Percentiles rank a stretch among this genome's conserved stretches.
These are phyloP conservation scores for Hibiscus trionum DNA, from an alignment of 345 rosid species.

Conservation along the genomic window DNA sequence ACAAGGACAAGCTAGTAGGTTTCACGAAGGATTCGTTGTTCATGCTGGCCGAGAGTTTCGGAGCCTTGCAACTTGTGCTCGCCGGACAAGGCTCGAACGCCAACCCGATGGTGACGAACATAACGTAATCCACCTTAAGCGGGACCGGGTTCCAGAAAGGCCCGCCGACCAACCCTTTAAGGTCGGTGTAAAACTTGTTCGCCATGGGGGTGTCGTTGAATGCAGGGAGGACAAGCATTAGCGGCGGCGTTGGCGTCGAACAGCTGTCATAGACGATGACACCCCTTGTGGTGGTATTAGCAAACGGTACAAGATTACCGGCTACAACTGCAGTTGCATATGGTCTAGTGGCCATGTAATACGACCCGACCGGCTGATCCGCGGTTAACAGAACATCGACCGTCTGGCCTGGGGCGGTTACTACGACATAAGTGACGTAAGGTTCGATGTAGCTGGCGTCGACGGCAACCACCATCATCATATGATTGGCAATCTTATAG, in stretches of 20 bases:
- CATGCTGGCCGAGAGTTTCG: constrained; percentile 57
- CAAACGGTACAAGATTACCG: constrained; percentile 10
- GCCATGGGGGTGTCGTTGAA: constrained; percentile 63
- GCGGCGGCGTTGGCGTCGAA: constrained; percentile 15
- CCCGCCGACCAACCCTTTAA: constrained; percentile 30
- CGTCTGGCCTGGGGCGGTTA: constrained; percentile 70
- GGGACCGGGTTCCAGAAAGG: constrained; percentile 71
- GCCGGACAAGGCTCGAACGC: constrained; percentile 37
- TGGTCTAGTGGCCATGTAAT: constrained; percentile 71
- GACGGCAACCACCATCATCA: constrained; percentile 56
- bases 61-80: constrained; percentile 44
- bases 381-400: constrained; percentile 48
- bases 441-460: constrained; percentile 69
- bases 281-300: constrained; percentile 63
- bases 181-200: constrained; percentile 44
- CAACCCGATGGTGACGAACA: constrained; percentile 67
- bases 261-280: constrained; percentile 38
- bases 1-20: constrained; percentile 46
- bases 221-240: constrained; percentile 63
- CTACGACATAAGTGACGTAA: constrained; percentile 53
- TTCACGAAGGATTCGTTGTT: constrained; percentile 52
- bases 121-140: constrained; percentile 45
- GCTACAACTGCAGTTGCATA: constrained; percentile 33
- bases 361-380: constrained; percentile 50
- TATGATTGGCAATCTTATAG: constrained; percentile 83